Conservation (phyloP, 768 basidiomycete species). For the Galerina sulciceps region DNA sequence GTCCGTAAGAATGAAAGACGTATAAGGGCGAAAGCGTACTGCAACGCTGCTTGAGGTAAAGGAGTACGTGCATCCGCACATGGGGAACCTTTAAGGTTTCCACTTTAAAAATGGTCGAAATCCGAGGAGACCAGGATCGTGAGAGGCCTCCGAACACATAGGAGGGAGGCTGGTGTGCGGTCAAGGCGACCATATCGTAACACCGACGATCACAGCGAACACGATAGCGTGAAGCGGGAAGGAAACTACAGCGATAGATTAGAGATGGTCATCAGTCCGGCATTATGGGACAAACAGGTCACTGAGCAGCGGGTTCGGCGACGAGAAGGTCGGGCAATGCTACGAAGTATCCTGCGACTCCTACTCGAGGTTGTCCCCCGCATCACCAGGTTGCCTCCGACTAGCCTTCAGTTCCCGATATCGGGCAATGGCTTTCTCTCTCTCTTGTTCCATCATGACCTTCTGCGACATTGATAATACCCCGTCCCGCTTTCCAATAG, state of each 20-base stretch:
- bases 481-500: slow-evolving; percentile 33
- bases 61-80: too few relatives aligned
- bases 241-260: too few relatives aligned
- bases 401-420: slow-evolving; percentile 73
- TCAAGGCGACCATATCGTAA: too few relatives aligned
- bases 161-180: not conserved
- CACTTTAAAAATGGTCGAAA: too few relatives aligned
- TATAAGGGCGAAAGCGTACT: not conserved
- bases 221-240: too few relatives aligned
- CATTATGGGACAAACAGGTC: too few relatives aligned
- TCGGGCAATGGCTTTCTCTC: slow-evolving; percentile 66
- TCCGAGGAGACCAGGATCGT: not conserved
- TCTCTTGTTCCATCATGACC: slow-evolving; percentile 75
- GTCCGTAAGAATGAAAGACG: not conserved
- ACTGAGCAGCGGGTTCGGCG: too few relatives aligned
- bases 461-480: slow-evolving; percentile 78
- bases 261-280: too few relatives aligned
- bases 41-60: not conserved
- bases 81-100: too few relatives aligned
- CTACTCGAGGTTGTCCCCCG: slow-evolving; percentile 15
- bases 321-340: too few relatives aligned
- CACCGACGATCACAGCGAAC: too few relatives aligned
- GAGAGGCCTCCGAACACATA: not conserved
- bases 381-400: slow-evolving; percentile 29
- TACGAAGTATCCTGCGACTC: not conserved